phyloP scores from a whole-genome alignment of 2,329 filamentous ascomycete genomes.

The Hymenoscyphus infarciens region DNA sequence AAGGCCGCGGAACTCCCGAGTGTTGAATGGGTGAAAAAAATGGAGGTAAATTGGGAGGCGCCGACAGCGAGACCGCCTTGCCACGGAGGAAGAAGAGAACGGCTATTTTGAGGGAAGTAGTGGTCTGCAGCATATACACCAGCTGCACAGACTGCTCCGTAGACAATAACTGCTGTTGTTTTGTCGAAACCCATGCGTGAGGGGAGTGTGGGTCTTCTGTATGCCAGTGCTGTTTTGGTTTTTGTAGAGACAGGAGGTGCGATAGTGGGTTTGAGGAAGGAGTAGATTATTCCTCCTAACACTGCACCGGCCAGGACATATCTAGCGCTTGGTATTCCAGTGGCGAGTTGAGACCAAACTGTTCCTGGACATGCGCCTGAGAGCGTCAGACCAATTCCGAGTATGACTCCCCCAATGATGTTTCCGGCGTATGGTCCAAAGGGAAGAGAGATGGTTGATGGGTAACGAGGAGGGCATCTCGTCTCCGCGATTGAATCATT shows the following conservation, averaged over 20 bases:
- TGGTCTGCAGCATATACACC: slow-evolving; percentile 13
- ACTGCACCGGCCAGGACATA: slow-evolving; percentile 53
- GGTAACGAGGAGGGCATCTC: slow-evolving; percentile 45
- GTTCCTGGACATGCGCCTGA: slow-evolving; percentile 64
- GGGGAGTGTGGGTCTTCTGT: slow-evolving; percentile 24
- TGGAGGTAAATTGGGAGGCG: slow-evolving; percentile 52
- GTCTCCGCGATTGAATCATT: slow-evolving; percentile 40
- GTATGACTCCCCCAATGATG: slow-evolving; percentile 56
- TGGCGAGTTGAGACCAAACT: slow-evolving; percentile 56
- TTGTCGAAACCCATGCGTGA: slow-evolving; percentile 17
- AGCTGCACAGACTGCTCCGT: slow-evolving; percentile 21
- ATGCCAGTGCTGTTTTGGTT: not conserved
- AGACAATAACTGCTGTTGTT: slow-evolving; percentile 16
- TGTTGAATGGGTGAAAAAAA: slow-evolving; percentile 49
- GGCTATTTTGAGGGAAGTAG: slow-evolving; percentile 10
- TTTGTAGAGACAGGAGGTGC: slow-evolving; percentile 2
- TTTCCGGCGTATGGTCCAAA: slow-evolving; percentile 56
- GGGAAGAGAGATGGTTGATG: slow-evolving; percentile 44
- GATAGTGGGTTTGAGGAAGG: slow-evolving; percentile 26
- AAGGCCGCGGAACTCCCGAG: slow-evolving; percentile 60
- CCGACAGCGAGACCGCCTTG: slow-evolving; percentile 58
- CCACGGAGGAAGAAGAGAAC: slow-evolving; percentile 26
- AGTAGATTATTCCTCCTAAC: slow-evolving; percentile 49
- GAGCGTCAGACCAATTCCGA: slow-evolving; percentile 62
- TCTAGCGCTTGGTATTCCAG: slow-evolving; percentile 49